Conservation (phyloP, 2,329 filamentous ascomycete species). For the Fusarium duplospermum region DNA sequence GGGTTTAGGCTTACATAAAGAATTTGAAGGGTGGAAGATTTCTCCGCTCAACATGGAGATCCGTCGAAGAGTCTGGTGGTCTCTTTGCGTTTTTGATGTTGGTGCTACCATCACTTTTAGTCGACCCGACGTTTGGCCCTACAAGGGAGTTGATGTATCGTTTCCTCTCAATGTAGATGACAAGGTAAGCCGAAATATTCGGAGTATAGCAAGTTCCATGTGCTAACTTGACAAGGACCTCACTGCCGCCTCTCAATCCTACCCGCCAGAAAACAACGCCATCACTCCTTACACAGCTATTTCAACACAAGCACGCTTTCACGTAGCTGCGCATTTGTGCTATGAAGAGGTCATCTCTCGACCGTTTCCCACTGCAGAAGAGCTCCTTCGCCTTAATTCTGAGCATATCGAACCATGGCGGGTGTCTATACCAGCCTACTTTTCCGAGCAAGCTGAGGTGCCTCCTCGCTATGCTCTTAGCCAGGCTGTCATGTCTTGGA, state of each 20-base stretch:
- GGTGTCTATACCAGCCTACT: conserved; percentile 51
- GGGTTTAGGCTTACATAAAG: conserved; percentile 62
- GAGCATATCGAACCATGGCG: conserved; percentile 54
- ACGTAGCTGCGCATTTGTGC: conserved; percentile 57
- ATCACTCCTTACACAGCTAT: conserved; percentile 59
- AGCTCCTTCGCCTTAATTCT: conserved; percentile 55
- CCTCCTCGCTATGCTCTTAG: conserved; percentile 52
- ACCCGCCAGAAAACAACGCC: conserved; percentile 50
- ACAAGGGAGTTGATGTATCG: conserved; percentile 55
- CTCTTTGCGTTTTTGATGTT: conserved; percentile 57
- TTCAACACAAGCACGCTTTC: conserved; percentile 57
- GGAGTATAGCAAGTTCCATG: neutral
- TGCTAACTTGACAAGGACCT: conserved; percentile 38
- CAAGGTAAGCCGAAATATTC: conserved; percentile 43
- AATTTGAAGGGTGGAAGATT: conserved; percentile 50
- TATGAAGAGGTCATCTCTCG: conserved; percentile 59
- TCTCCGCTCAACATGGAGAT: conserved; percentile 51
- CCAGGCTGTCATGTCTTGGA: conserved; percentile 57
- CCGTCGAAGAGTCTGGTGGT: conserved; percentile 53
- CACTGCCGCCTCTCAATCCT: conserved; percentile 49
- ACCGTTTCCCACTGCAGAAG: conserved; percentile 54
- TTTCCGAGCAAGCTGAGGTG: conserved; percentile 47
- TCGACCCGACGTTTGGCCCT: conserved; percentile 50
- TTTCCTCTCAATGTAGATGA: conserved; percentile 59
- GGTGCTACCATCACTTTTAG: conserved; percentile 58